Conservation (phyloP, 257 asterid species). For the Solanum sitiens region DNA sequence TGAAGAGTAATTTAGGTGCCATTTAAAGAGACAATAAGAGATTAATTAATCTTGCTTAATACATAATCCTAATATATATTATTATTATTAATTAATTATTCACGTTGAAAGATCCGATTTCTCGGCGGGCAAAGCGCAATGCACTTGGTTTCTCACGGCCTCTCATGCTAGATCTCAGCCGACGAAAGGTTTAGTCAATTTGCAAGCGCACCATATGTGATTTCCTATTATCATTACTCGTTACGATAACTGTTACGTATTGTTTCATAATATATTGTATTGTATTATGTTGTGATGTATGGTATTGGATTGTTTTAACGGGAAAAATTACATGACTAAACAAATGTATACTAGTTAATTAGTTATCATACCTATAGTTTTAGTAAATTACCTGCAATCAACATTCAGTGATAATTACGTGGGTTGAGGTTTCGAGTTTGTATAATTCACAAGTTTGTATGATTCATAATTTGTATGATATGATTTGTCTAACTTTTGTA, state of each 20-base stretch:
- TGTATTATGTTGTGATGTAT: not conserved
- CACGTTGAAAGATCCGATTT: constrained; percentile 1
- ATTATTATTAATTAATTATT: too few species aligned
- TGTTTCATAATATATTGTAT: too few species aligned
- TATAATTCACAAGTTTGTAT: too few species aligned
- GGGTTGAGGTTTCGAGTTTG: not conserved
- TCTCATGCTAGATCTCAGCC: constrained; percentile 10
- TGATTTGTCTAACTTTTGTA: too few species aligned
- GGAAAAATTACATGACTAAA: too few species aligned
- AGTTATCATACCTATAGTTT: not conserved
- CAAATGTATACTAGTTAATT: not conserved
- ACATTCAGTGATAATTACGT: too few species aligned
- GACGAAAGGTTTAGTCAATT: not conserved
- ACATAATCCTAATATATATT: not conserved
- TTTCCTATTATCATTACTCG: not conserved
- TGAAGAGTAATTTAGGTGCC: not conserved
- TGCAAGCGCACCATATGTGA: not conserved
- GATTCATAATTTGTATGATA: too few species aligned
- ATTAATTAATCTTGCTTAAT: not conserved
- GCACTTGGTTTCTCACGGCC: not conserved
- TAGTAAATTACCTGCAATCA: too few species aligned
- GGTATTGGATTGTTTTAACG: too few species aligned
- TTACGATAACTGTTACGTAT: too few species aligned
- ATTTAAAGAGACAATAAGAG: not conserved
- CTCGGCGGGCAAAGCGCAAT: constrained; percentile 5